Percentiles rank a stretch among this genome's conserved stretches.
Conservation (phyloP, 805 yeast genomes). For the Candida railenensis region DNA sequence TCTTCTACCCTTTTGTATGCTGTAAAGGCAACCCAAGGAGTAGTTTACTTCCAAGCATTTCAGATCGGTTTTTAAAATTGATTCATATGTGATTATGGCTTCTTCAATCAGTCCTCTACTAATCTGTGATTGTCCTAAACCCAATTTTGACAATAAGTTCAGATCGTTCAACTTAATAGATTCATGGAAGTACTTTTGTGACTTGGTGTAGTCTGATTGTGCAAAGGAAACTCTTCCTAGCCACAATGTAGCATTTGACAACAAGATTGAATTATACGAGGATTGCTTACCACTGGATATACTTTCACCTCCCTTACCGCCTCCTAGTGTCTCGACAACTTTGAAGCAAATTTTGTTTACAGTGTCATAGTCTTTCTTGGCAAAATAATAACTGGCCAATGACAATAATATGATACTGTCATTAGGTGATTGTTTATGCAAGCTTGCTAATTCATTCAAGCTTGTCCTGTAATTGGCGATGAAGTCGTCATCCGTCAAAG, state of each 20-base stretch:
- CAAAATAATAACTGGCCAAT: slow-evolving; percentile 68
- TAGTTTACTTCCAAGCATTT: slow-evolving; percentile 73
- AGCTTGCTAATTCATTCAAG: slow-evolving; percentile 44
- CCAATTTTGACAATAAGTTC: slow-evolving; percentile 71
- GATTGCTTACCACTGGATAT: slow-evolving; percentile 8
- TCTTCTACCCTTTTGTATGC: slow-evolving; percentile 40
- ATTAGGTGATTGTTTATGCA: slow-evolving; percentile 38
- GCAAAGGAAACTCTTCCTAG: slow-evolving; percentile 74
- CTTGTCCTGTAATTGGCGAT: slow-evolving; percentile 57
- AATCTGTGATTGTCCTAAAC: slow-evolving; percentile 82
- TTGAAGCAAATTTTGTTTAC: slow-evolving; percentile 58
- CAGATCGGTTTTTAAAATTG: slow-evolving; percentile 61
- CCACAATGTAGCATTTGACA: slow-evolving; percentile 62
- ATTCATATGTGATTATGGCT: slow-evolving; percentile 82
- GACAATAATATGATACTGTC: slow-evolving; percentile 65
- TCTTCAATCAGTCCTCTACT: slow-evolving; percentile 74
- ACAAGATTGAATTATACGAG: slow-evolving; percentile 21
- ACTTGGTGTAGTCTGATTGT: slow-evolving; percentile 57
- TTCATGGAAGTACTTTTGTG: slow-evolving; percentile 71
- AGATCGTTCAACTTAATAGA: slow-evolving; percentile 64
- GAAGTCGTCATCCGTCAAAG: slow-evolving; percentile 63
- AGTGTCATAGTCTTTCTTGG: slow-evolving; percentile 57
- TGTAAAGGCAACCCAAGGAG: slow-evolving; percentile 72
- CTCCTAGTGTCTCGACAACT: slow-evolving; percentile 34
- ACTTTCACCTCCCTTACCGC: slow-evolving; percentile 5